Evolutionary conservation across 768 basidiomycete genomes (phyloP), one percentile per base, ranked within the genome.

Genomic region (Coprinopsis sp.): DNA sequence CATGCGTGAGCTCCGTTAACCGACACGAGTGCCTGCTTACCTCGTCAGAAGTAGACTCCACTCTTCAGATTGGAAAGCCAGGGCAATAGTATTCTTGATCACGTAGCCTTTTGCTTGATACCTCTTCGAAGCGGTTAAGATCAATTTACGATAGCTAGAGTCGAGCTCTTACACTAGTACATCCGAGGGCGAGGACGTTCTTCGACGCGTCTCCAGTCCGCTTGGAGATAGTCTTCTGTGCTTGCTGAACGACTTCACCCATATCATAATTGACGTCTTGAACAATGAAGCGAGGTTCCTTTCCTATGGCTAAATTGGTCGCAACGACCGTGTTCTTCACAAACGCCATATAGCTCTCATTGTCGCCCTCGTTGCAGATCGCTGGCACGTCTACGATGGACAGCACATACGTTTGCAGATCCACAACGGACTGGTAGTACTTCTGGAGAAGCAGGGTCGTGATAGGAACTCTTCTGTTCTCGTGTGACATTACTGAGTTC

Each of bases 21-120:
- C n/a, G n/a, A n/a, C n/a, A n/a, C n/a, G n/a, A n/a, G n/a, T n/a
- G n/a, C n/a, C n/a, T n/a, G 6, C 47, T 13, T 5, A 48, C 47
- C 39, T 6, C 6, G 31, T 22, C 4, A 49, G 21, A 10, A 49
- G 34, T 22, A 13, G 22, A n/a, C 28, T 28, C 47, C 47, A 49
- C 22, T 49, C 47, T 1, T 30, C 8, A 16, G 6, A 37, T 28
- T 30, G n/a, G 25, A 49, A 43, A 3, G 41, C 47, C 14, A 27
- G n/a, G 14, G 25, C 24, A 25, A 43, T 18, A 7, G 28, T 29
- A 14, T 49, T 49, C 27, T 30, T 42, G 18, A 29, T n/a, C n/a
- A n/a, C n/a, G n/a, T n/a, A n/a, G n/a, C n/a, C n/a, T n/a, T n/a
- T n/a, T n/a, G n/a, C n/a, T n/a, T n/a, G n/a, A n/a, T n/a, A n/a